phyloP scores from a whole-genome alignment of 176 grass and related monocot species.

The Cenchrus fungigraminus region DNA sequence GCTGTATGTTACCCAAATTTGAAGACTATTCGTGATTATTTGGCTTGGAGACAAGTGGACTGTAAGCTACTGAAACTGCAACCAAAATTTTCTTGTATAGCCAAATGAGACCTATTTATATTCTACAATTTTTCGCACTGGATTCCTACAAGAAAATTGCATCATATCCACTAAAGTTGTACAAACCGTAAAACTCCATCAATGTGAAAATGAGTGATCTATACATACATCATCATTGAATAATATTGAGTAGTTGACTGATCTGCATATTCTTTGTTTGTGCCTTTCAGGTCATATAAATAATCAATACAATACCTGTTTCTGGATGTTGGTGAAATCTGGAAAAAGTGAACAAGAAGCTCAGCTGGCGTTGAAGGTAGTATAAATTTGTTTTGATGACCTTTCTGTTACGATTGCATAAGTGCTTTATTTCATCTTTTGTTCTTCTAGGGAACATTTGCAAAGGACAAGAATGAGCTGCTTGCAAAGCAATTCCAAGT shows the following conservation, averaged over 20 bases:
- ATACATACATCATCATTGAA: conserved; percentile 5
- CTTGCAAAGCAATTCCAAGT: conserved; percentile 62
- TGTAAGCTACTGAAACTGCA: conserved; percentile 61
- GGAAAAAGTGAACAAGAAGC: conserved; percentile 75
- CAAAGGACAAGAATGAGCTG: conserved; percentile 77
- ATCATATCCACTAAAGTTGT: conserved; percentile 12
- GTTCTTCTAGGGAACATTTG: conserved; percentile 57
- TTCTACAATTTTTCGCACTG: not conserved
- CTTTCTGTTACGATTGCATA: conserved; percentile 12
- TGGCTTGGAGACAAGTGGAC: conserved; percentile 87
- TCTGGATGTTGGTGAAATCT: conserved; percentile 83
- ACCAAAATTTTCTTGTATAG: conserved; percentile 5
- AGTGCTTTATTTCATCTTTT: not conserved
- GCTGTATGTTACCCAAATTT: conserved; percentile 83
- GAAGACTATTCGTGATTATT: conserved; percentile 74
- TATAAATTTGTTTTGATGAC: conserved; percentile 1
- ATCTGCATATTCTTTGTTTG: conserved; percentile 5
- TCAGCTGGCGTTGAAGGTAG: conserved; percentile 64
- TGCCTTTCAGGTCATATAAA: conserved; percentile 73
- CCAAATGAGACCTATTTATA: conserved; percentile 17
- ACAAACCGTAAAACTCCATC: not conserved
- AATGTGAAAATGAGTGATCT: conserved; percentile 1
- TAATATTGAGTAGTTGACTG: not conserved
- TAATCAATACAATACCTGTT: conserved; percentile 84
- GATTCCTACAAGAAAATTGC: conserved; percentile 18